phyloP scores from a whole-genome alignment of 257 asterid species.

The Vinca minor region DNA sequence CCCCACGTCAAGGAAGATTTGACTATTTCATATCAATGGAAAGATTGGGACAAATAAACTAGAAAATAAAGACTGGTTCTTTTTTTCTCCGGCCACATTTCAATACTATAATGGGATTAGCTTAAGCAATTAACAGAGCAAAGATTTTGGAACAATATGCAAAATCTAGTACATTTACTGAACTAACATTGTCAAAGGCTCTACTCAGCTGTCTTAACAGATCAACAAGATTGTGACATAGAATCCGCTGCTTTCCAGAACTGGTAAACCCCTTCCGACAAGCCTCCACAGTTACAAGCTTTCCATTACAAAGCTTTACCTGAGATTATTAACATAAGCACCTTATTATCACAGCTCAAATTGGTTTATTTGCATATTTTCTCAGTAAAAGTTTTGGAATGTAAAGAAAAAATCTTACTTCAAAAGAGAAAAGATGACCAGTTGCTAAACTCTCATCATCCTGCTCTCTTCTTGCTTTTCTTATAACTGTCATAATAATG shows the following conservation, averaged over 20 bases:
- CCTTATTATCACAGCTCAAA: slow-evolving; percentile 3
- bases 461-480: slow-evolving; percentile 43
- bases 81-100: neutral
- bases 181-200: slow-evolving; percentile 82
- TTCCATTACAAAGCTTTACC: slow-evolving; percentile 88
- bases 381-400: neutral
- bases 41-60: no score
- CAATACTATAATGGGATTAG: neutral
- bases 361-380: neutral
- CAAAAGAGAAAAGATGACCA: slow-evolving; percentile 73
- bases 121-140: neutral
- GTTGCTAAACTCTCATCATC: slow-evolving; percentile 35
- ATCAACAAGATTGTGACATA: slow-evolving; percentile 88
- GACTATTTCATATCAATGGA: no score
- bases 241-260: slow-evolving; percentile 70
- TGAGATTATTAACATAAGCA: slow-evolving; percentile 31
- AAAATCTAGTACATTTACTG: neutral
- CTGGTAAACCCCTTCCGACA: slow-evolving; percentile 68
- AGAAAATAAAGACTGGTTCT: no score
- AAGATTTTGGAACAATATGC: neutral
- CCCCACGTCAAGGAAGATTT: neutral
- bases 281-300: slow-evolving; percentile 62
- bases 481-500: slow-evolving; percentile 49
- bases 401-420: slow-evolving; percentile 36
- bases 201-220: slow-evolving; percentile 83